Percentiles rank a stretch among this genome's conserved stretches.
These are phyloP conservation scores for Ailanthus altissimus DNA, from an alignment of 345 rosid species.

Conservation along the genomic window DNA sequence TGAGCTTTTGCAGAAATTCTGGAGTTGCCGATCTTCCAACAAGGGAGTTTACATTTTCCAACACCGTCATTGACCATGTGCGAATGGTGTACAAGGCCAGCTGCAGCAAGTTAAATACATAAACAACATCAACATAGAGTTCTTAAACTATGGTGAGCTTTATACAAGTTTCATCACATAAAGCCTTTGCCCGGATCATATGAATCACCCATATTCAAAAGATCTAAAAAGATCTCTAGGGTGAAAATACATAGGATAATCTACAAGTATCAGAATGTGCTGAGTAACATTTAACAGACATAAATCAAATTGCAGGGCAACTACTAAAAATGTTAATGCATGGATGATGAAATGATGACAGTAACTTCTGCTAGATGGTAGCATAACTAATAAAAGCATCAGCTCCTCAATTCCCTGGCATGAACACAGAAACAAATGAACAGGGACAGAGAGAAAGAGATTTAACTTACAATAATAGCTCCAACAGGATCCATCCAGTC, in stretches of 20 bases:
- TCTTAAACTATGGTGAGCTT: neutral
- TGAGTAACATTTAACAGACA: neutral
- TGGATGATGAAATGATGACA: neutral
- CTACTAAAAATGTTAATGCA: neutral
- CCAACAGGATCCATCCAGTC: constrained; percentile 96
- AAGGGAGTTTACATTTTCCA: constrained; percentile 91
- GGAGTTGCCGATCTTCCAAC: constrained; percentile 91
- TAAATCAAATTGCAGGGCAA: neutral
- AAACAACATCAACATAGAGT: neutral
- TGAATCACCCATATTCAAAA: neutral
- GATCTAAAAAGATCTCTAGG: neutral
- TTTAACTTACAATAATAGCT: constrained; percentile 81
- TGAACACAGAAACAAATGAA: neutral
- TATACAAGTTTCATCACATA: neutral
- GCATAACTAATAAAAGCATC: constrained; percentile 11
- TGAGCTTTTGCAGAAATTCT: constrained; percentile 82
- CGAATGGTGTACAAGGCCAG: constrained; percentile 94
- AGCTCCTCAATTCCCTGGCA: neutral
- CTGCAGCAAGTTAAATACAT: constrained; percentile 41
- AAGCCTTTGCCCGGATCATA: neutral
- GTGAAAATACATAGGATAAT: neutral
- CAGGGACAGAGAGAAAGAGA: constrained; percentile 4
- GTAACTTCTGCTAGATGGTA: neutral
- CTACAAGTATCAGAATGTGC: neutral
- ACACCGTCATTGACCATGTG: constrained; percentile 95